Percentiles rank a stretch among this genome's conserved stretches.
These are phyloP conservation scores for Arbutus unedo DNA, from an alignment of 148 eudicot species.

Conservation along the genomic window DNA sequence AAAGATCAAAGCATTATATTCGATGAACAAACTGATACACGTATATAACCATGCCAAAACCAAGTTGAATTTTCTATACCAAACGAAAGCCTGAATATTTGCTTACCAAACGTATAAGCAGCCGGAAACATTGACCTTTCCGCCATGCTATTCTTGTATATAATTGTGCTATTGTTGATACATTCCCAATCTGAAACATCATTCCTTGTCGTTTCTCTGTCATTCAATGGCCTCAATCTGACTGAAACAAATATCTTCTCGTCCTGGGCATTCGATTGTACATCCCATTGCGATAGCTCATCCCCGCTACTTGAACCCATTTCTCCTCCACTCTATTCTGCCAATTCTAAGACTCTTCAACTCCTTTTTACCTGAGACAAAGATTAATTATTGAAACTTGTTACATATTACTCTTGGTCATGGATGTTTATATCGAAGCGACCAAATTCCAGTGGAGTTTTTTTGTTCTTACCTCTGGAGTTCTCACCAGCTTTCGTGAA, in stretches of 20 bases:
- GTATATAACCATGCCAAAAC: background rate
- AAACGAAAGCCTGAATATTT: background rate
- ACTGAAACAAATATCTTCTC: slow-evolving; percentile 78
- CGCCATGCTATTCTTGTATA: slow-evolving; percentile 50
- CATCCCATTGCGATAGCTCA: slow-evolving; percentile 32
- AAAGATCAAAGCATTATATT: background rate
- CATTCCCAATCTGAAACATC: slow-evolving; percentile 81
- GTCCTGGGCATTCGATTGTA: slow-evolving; percentile 36
- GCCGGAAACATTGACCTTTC: slow-evolving; percentile 58
- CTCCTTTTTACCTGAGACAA: slow-evolving; percentile 9
- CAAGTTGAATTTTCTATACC: background rate
- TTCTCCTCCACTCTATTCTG: slow-evolving; percentile 12
- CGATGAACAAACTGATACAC: background rate
- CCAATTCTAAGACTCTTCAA: slow-evolving; percentile 11
- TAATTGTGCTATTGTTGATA: slow-evolving; percentile 52
- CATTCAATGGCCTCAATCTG: slow-evolving; percentile 77
- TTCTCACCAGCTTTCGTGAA: background rate
- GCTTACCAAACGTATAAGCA: slow-evolving; percentile 67
- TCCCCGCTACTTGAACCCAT: slow-evolving; percentile 61
- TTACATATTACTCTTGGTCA: background rate
- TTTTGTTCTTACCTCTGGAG: background rate
- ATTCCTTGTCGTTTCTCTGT: slow-evolving; percentile 45
- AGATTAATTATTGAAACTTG: background rate
- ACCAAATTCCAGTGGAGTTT: background rate
- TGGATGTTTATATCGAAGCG: background rate